Percentiles rank a stretch among this genome's conserved stretches.
Conservation (phyloP, 768 basidiomycete species). For the Trametes meyenii region DNA sequence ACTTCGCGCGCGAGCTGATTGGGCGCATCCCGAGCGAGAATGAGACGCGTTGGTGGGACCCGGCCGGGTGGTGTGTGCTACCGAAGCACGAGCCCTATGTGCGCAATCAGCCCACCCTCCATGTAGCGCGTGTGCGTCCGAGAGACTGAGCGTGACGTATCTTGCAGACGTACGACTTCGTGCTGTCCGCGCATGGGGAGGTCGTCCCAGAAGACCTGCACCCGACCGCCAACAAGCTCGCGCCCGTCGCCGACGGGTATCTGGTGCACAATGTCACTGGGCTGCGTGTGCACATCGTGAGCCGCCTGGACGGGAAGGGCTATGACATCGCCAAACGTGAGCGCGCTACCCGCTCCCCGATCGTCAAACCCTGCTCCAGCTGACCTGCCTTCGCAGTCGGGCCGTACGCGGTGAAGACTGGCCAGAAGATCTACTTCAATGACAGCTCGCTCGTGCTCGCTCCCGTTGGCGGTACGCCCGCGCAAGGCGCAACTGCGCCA, state of each 20-base stretch:
- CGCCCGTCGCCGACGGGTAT: conserved; percentile 65
- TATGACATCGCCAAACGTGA: conserved; percentile 85
- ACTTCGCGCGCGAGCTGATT: conserved; percentile 78
- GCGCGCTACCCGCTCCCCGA: conserved; percentile 27
- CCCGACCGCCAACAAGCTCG: conserved; percentile 68
- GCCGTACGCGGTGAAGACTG: conserved; percentile 75
- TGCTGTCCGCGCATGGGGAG: conserved; percentile 65
- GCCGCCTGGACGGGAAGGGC: conserved; percentile 78
- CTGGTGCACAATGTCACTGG: conserved; percentile 78
- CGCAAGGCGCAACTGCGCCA: conserved; percentile 17
- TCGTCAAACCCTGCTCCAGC: not conserved
- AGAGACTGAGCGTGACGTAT: not conserved
- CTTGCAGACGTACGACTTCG: conserved; percentile 76
- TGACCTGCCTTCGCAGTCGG: conserved; percentile 56
- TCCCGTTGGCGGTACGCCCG: conserved; percentile 34
- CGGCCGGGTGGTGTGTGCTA: conserved; percentile 74
- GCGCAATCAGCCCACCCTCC: conserved; percentile 31
- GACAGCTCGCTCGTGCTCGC: conserved; percentile 55
- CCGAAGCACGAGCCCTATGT: conserved; percentile 73
- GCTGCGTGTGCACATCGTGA: conserved; percentile 76
- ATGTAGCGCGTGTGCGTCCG: not conserved
- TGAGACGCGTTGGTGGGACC: conserved; percentile 64
- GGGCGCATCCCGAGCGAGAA: conserved; percentile 50
- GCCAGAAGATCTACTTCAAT: conserved; percentile 82
- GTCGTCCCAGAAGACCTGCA: conserved; percentile 65